Base-by-base conservation (phyloP, 805 yeast genomes). In the Pichia cephalocereana region DNA sequence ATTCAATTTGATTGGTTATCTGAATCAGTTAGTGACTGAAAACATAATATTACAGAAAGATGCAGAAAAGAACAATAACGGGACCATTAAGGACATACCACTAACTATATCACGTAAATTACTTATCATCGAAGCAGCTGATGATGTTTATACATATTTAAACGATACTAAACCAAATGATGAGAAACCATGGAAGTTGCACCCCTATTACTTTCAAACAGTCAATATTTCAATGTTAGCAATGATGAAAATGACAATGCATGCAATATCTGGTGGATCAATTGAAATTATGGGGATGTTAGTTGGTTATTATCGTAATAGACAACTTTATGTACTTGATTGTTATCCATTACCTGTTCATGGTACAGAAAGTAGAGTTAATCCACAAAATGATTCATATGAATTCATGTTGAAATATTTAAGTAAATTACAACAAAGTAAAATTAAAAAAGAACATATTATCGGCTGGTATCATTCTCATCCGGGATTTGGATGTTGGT, bases 391-490 rank as follows among this genome's bases (percentile, higher is more conserved):
- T 17, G 98, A 91, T 60, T 95, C 95, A 0, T 90, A 90, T 64
- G 98, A 91, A 63, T 93, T 83, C 62, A 90, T 93, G 96, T 93
- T 90, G 2, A 82, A 80, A 51, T 89, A 86, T 63, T 68, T 86
- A 45, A 82, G 82, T 47, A 69, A 73, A 40, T 63, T 77, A 52
- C 76, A 77, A 58, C 52, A 68, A 27, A 68, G 73, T 18, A 36
- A 42, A 8, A 78, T 77, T 1, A 64, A 76, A n/a, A 51, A 61
- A n/a, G 83, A 85, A 52, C 76, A 85, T 55, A 84, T 91, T 23
- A 86, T 93, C 15, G 99, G 99, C 10, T 91, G 99, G 99, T 91
- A 93, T 66, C 98, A 74, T 65, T 88, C 91, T 6, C 99, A 91
- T 64, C 99, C 99, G 0, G 96, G 96, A 0, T 91, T 89, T 64